phyloP scores from a whole-genome alignment of 1,139 yeast genomes.

The Geotrichum restrictum region DNA sequence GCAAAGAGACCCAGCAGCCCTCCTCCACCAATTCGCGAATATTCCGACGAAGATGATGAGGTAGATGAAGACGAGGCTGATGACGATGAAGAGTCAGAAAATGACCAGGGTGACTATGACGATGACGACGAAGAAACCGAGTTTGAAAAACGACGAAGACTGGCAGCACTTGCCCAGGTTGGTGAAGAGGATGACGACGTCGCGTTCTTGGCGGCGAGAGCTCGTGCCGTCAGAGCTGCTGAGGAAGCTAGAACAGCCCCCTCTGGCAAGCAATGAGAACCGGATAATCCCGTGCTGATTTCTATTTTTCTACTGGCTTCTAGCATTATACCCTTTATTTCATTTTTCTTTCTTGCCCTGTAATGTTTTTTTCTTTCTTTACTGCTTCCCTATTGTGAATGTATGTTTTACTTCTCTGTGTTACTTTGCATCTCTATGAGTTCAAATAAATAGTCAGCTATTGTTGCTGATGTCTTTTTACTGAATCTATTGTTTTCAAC shows the following conservation, averaged over 20 bases:
- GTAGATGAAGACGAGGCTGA: not conserved
- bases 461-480: no score
- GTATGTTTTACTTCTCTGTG: no score
- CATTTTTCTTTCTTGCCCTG: no score
- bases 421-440: no score
- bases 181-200: slow-evolving; percentile 3
- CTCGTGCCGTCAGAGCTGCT: not conserved
- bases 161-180: not conserved
- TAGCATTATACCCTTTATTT: no score
- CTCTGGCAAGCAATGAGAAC: not conserved
- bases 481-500: no score
- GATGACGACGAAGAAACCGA: slow-evolving; percentile 6
- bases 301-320: no score
- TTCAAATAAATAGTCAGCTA: no score
- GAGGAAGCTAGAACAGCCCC: not conserved
- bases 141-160: not conserved
- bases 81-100: not conserved
- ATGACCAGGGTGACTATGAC: not conserved
- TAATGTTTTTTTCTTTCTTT: no score
- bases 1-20: not conserved
- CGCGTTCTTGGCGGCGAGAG: not conserved
- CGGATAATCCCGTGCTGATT: no score
- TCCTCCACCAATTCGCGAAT: not conserved
- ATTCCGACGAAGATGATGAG: not conserved
- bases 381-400: no score